These are phyloP conservation scores for Tricladium varicosporioides DNA, from an alignment of 2,329 filamentous ascomycete species.

Conservation along the genomic window DNA sequence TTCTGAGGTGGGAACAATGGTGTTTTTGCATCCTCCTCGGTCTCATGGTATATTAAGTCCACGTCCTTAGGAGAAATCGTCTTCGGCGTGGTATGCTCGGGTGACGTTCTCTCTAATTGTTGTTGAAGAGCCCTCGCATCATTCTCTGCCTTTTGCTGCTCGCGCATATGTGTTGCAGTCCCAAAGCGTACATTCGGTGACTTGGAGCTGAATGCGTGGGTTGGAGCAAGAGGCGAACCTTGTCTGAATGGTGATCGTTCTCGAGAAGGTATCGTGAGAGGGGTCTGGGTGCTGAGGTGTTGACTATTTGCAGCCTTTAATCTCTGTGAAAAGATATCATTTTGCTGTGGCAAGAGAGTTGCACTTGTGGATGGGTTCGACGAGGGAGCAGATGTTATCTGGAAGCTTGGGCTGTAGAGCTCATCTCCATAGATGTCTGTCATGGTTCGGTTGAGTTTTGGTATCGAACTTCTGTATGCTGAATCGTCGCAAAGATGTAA, in stretches of 20 bases:
- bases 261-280: slow-evolving; percentile 46
- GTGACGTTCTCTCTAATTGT: slow-evolving; percentile 38
- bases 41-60: slow-evolving; percentile 77
- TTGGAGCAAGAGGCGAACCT: slow-evolving; percentile 59
- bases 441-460: slow-evolving; percentile 82
- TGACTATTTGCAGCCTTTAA: slow-evolving; percentile 77
- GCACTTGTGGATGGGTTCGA: slow-evolving; percentile 40
- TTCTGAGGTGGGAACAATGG: slow-evolving; percentile 67
- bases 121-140: slow-evolving; percentile 46
- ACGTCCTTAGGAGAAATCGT: slow-evolving; percentile 96
- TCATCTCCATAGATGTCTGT: slow-evolving; percentile 84
- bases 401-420: slow-evolving; percentile 72
- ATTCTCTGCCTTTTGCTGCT: slow-evolving; percentile 59
- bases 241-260: slow-evolving; percentile 81
- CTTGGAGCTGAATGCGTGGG: slow-evolving; percentile 34
- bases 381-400: slow-evolving; percentile 55
- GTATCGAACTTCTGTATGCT: slow-evolving; percentile 57
- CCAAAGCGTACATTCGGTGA: slow-evolving; percentile 42
- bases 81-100: slow-evolving; percentile 57
- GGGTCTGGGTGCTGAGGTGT: slow-evolving; percentile 56
- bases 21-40: slow-evolving; percentile 66
- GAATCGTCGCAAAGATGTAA: slow-evolving; percentile 54
- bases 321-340: slow-evolving; percentile 69
- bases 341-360: slow-evolving; percentile 47
- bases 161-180: slow-evolving; percentile 58